Evolutionary conservation across 805 yeast species (phyloP).

Genomic region (Schwanniomyces vanrijiae): DNA sequence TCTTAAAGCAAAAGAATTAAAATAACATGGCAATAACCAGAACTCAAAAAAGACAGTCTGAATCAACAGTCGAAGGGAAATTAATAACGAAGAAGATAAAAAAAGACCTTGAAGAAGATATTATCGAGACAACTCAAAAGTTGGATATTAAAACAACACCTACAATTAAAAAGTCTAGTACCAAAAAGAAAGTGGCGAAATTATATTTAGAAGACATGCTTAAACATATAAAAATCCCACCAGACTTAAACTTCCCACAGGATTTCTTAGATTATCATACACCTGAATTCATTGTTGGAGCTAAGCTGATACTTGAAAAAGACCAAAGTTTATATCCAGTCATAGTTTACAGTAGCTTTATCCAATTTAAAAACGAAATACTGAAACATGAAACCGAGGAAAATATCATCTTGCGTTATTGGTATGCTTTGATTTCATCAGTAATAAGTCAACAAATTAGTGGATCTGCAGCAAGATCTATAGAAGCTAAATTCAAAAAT

Average conservation of each 20-base stretch:
- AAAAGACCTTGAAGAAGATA: neutral
- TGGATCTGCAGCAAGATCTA: constrained; percentile 77
- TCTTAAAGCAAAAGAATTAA: no score
- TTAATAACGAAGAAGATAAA: neutral
- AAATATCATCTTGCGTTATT: constrained; percentile 28
- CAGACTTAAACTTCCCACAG: constrained; percentile 22
- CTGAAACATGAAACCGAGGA: constrained; percentile 5
- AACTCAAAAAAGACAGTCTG: constrained; percentile 5
- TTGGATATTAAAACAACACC: neutral
- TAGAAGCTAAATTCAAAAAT: constrained; percentile 46
- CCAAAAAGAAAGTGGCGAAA: constrained; percentile 5
- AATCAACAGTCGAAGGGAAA: neutral
- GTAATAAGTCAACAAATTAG: constrained; percentile 75
- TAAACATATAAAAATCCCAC: constrained; percentile 12
- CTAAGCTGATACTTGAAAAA: constrained; percentile 23
- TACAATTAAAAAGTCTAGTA: neutral
- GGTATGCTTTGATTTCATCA: constrained; percentile 36
- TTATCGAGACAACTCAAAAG: neutral
- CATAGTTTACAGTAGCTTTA: constrained; percentile 27
- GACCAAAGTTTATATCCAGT: constrained; percentile 38
- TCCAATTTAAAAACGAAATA: constrained; percentile 14
- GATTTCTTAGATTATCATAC: constrained; percentile 29
- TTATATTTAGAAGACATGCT: constrained; percentile 16
- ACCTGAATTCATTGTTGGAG: constrained; percentile 33
- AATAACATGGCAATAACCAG: constrained; percentile 5